phyloP scores from a whole-genome alignment of 257 asterid species.

The Gardenia jasminoides region DNA sequence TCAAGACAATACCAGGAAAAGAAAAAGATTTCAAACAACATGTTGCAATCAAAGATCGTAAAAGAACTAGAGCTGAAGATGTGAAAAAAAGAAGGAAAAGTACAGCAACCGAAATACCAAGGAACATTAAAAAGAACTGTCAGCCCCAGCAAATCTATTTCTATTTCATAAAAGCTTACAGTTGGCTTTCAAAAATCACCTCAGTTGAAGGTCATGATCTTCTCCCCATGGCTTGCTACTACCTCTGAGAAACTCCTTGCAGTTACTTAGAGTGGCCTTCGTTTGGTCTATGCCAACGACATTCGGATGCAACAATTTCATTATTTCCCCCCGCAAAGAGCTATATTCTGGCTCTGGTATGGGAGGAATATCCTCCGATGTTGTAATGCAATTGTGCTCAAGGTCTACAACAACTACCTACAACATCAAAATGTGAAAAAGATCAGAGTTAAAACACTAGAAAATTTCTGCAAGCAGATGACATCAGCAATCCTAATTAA shows the following conservation, averaged over 20 bases:
- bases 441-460: constrained; percentile 15
- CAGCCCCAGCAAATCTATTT: constrained; percentile 20
- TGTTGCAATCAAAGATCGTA: background rate
- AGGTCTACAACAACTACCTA: constrained; percentile 97
- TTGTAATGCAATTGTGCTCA: constrained; percentile 80
- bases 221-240: constrained; percentile 81
- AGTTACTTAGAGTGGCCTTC: constrained; percentile 53
- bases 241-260: constrained; percentile 38
- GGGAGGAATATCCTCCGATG: constrained; percentile 92
- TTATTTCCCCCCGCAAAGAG: constrained; percentile 69
- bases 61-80: background rate
- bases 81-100: background rate
- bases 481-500: background rate
- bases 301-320: constrained; percentile 72
- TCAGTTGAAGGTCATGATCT: constrained; percentile 73
- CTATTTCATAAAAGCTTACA: constrained; percentile 13
- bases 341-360: constrained; percentile 92
- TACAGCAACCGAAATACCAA: constrained; percentile 11
- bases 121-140: constrained; percentile 10
- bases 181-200: constrained; percentile 49
- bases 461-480: background rate
- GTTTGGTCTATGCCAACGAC: constrained; percentile 84
- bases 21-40: background rate
- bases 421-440: constrained; percentile 26
- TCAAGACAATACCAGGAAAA: background rate